Evolutionary conservation across 305 asterid species (phyloP), one percentile per base, ranked within the genome.

Genomic region (Fraxinus sp.): DNA sequence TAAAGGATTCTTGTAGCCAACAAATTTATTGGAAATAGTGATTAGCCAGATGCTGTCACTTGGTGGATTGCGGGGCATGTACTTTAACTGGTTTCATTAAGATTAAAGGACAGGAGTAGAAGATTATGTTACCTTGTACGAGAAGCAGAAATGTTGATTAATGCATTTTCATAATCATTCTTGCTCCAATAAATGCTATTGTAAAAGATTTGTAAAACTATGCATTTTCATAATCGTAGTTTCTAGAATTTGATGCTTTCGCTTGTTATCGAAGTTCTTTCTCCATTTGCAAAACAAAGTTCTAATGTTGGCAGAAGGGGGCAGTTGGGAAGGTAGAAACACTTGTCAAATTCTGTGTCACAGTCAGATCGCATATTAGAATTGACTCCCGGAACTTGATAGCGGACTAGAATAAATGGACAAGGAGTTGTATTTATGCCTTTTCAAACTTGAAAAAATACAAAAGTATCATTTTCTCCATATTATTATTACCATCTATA

Each of bases 401-500:
- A 41, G 32, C 22, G 11, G 84, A 59, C 37, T 70, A 8, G 28
- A 11, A 49, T 30, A 79, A 33, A 10, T 7, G 26, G 66, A 55
- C 26, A 52, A 52, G 66, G n/a, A 18, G 70, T 59, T 24, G 13
- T 59, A 59, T 59, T 20, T 59, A 59, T 59, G 7, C 70, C 22
- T 59, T 59, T 7, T n/a, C 26, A 55, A 55, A 55, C 66, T 55
- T n/a, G 20, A 49, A 4, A 49, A 49, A 49, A 44, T 49, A 35
- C 81, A 3, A n/a, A 41, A 44, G 77, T 44, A 11, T 44, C 36
- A 71, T 79, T 81, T 62, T 77, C 33, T 64, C 16, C 52, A 11
- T 39, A 11, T 72, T 52, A 46, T 76, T 68, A 78, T 78, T 33
- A 39, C 35, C 14, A 30, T 79, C 68, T 39, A 33, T 82, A 36